A percentile compares a stretch with the other conserved stretches of the same genome.
Conservation (phyloP, 2,329 filamentous ascomycete species). For the Plenodomus tracheiphilus region DNA sequence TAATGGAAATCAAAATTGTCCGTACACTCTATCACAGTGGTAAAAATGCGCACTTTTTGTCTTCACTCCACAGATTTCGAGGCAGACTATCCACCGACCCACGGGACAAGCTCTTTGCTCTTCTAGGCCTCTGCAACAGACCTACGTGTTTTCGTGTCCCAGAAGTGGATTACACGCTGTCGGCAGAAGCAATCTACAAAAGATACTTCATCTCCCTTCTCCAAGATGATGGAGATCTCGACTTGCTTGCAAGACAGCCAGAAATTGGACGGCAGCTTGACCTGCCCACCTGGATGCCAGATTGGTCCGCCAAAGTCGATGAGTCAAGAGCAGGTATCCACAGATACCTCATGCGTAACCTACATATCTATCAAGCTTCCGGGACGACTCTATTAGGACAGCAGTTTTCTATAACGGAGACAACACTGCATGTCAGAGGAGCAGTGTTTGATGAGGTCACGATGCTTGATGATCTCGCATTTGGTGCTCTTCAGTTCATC, state of each 20-base stretch:
- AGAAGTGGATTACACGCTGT: not conserved
- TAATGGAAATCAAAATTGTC: not conserved
- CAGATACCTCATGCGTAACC: no score
- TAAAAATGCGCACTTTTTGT: not conserved
- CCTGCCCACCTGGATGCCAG: slow-evolving; percentile 4
- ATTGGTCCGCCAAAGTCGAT: not conserved
- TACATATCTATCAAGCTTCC: no score
- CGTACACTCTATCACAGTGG: no score
- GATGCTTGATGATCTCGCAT: no score
- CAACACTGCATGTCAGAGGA: no score
- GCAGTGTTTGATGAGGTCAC: no score
- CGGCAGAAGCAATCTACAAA: no score
- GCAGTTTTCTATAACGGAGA: no score
- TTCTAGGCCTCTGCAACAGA: not conserved
- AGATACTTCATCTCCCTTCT: no score
- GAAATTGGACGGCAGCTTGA: not conserved
- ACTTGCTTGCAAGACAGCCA: not conserved
- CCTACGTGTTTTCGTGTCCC: not conserved
- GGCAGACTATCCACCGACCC: not conserved
- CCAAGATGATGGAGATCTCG: not conserved
- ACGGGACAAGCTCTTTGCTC: slow-evolving; percentile 3
- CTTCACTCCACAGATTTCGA: not conserved
- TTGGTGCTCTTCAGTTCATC: no score
- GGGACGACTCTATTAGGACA: no score
- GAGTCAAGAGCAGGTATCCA: no score